Percentiles rank a stretch among this genome's conserved stretches.
Evolutionary conservation across 202 grass and related monocot genomes (phyloP).

Genomic region (Zoysia matrella): DNA sequence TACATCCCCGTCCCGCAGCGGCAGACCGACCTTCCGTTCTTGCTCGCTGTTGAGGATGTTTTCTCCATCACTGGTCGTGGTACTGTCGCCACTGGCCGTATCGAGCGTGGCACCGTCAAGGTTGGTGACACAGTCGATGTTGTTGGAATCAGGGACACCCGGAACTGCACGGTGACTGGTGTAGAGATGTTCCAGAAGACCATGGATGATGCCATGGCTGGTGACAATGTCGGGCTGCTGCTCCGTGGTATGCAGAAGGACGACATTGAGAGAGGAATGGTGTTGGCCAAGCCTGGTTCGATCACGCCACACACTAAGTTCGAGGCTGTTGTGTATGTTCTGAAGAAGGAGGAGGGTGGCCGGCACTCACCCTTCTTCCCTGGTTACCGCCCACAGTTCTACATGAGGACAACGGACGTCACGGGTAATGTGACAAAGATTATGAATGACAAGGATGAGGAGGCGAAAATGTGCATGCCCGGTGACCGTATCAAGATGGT

Average conservation of each 20-base stretch:
- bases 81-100: constrained; percentile 81
- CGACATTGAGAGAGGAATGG: constrained; percentile 91
- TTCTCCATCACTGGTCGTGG: constrained; percentile 98
- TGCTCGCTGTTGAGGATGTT: constrained; percentile 90
- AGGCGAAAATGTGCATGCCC: constrained; percentile 96
- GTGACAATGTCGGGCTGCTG: constrained; percentile 84
- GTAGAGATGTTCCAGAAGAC: constrained; percentile 99
- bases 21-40: constrained; percentile 87
- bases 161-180: constrained; percentile 76
- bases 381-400: constrained; percentile 91
- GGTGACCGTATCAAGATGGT: constrained; percentile 93
- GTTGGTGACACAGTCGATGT: constrained; percentile 75
- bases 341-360: constrained; percentile 97
- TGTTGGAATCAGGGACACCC: constrained; percentile 79
- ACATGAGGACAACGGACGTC: constrained; percentile 91
- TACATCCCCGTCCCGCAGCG: constrained; percentile 90
- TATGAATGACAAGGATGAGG: constrained; percentile 98
- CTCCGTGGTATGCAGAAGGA: constrained; percentile 88
- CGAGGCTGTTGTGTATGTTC: constrained; percentile 79
- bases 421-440: constrained; percentile 77
- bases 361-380: constrained; percentile 87
- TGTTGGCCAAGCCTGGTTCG: constrained; percentile 65
- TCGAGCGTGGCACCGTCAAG: constrained; percentile 90
- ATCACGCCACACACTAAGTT: constrained; percentile 97
- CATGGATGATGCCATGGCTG: constrained; percentile 89